A percentile compares a stretch with the other conserved stretches of the same genome.
phyloP scores from a whole-genome alignment of 1,284 basidiomycete genomes.

The Papiliotrema nemorosa region DNA sequence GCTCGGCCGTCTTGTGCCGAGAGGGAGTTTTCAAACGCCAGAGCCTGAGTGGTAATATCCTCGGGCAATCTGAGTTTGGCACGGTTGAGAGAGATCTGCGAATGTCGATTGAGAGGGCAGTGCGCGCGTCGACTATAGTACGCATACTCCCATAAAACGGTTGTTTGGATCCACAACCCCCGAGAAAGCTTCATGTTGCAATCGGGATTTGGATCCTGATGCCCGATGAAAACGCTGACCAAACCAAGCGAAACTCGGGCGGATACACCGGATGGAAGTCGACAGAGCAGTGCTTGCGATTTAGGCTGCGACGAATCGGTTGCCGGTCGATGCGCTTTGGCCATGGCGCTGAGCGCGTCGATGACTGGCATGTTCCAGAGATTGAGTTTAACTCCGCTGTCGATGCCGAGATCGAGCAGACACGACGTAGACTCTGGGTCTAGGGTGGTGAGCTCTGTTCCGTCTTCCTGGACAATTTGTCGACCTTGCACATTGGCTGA shows the following conservation, averaged over 20 bases:
- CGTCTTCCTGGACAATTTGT: slow-evolving; percentile 8
- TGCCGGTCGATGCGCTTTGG: slow-evolving; percentile 38
- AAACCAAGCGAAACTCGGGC: slow-evolving; percentile 61
- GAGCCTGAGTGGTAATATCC: slow-evolving; percentile 61
- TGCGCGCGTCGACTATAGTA: slow-evolving; percentile 52
- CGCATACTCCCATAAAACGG: slow-evolving; percentile 61
- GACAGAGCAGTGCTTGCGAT: slow-evolving; percentile 9
- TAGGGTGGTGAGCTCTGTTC: slow-evolving; percentile 22
- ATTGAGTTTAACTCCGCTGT: slow-evolving; percentile 62
- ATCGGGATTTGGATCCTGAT: slow-evolving; percentile 69
- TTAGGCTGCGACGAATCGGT: slow-evolving; percentile 2
- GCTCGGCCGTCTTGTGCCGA: slow-evolving; percentile 39
- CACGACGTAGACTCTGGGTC: slow-evolving; percentile 52
- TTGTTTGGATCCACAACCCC: slow-evolving; percentile 65
- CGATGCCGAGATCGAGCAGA: slow-evolving; percentile 57
- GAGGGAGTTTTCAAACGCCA: slow-evolving; percentile 54
- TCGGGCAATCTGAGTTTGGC: slow-evolving; percentile 54
- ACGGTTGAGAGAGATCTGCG: slow-evolving; percentile 53
- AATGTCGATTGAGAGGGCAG: slow-evolving; percentile 51
- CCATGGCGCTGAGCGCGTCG: slow-evolving; percentile 54
- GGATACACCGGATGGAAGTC: slow-evolving; percentile 58
- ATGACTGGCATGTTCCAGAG: slow-evolving; percentile 68
- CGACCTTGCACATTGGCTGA: slow-evolving; percentile 25
- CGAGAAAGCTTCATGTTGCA: slow-evolving; percentile 64
- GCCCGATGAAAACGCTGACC: slow-evolving; percentile 67